phyloP scores from a whole-genome alignment of 106 monocot species.

The Dendrobium catenatum region DNA sequence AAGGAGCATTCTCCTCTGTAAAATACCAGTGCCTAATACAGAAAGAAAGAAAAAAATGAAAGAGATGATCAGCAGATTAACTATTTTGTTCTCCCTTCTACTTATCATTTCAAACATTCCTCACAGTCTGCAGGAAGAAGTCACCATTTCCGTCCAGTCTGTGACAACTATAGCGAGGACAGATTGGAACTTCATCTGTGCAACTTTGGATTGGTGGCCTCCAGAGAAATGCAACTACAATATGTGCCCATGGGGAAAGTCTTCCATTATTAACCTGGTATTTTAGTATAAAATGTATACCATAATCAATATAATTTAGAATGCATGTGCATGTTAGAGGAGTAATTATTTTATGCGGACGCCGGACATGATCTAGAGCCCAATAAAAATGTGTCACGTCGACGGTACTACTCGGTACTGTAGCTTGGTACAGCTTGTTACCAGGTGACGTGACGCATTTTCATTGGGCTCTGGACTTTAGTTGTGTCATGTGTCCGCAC shows the following conservation, averaged over 20 bases:
- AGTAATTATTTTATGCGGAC: too few species aligned
- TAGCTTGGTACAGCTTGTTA: too few species aligned
- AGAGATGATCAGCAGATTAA: background rate
- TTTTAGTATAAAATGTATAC: background rate
- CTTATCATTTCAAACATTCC: background rate
- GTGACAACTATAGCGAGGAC: constrained; percentile 14
- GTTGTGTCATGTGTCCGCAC: too few species aligned
- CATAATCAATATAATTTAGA: too few species aligned
- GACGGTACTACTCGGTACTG: too few species aligned
- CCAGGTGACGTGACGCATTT: too few species aligned
- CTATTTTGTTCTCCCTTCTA: background rate
- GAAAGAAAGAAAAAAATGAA: background rate
- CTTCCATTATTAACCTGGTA: constrained; percentile 43
- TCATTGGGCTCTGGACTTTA: too few species aligned
- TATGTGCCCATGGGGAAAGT: constrained; percentile 31
- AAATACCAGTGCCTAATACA: background rate
- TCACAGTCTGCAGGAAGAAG: constrained; percentile 5
- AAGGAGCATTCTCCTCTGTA: background rate
- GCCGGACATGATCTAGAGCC: too few species aligned
- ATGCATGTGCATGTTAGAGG: too few species aligned
- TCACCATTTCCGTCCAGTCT: constrained; percentile 9
- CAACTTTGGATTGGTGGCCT: constrained; percentile 51
- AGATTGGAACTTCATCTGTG: constrained; percentile 29
- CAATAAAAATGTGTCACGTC: too few species aligned
- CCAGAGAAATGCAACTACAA: constrained; percentile 38